Conservation (phyloP, 1,284 basidiomycete species). For the Peniophora sp. region DNA sequence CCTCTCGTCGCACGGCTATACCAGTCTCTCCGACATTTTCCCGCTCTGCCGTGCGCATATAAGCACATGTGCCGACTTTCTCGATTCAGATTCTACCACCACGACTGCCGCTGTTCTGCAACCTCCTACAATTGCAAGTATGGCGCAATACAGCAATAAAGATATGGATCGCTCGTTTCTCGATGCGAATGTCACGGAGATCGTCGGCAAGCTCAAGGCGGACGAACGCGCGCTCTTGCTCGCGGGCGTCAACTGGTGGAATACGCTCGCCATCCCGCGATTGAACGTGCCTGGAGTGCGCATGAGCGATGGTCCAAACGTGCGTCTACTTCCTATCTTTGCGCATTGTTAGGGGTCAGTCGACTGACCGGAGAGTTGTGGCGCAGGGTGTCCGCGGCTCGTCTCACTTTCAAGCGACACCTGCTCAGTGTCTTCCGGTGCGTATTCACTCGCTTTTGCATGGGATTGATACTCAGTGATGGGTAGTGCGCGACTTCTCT, state of each 20-base stretch:
- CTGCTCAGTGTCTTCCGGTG: constrained; percentile 24
- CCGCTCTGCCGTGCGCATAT: constrained; percentile 10
- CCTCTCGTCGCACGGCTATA: constrained; percentile 2
- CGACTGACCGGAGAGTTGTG: neutral
- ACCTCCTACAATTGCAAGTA: too few species aligned
- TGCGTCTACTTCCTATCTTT: constrained; percentile 15
- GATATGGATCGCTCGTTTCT: constrained; percentile 33
- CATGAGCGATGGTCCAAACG: constrained; percentile 64
- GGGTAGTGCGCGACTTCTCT: constrained; percentile 51
- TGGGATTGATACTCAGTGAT: neutral
- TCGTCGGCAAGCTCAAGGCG: constrained; percentile 43
- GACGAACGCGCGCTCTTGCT: constrained; percentile 62
- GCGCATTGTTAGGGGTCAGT: neutral
- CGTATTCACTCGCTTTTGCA: neutral
- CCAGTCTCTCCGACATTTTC: constrained; percentile 14
- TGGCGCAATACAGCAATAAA: neutral
- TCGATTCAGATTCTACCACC: constrained; percentile 2
- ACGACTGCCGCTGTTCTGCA: too few species aligned
- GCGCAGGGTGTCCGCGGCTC: constrained; percentile 57
- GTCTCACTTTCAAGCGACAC: constrained; percentile 48
- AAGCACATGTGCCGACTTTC: neutral
- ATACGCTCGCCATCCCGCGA: constrained; percentile 48
- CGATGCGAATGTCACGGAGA: constrained; percentile 40
- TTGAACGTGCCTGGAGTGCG: constrained; percentile 55
- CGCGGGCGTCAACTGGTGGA: constrained; percentile 66